Percentiles rank a stretch among this genome's conserved stretches.
Conservation (phyloP, 768 basidiomycete species). For the Butyriboletus loyo region DNA sequence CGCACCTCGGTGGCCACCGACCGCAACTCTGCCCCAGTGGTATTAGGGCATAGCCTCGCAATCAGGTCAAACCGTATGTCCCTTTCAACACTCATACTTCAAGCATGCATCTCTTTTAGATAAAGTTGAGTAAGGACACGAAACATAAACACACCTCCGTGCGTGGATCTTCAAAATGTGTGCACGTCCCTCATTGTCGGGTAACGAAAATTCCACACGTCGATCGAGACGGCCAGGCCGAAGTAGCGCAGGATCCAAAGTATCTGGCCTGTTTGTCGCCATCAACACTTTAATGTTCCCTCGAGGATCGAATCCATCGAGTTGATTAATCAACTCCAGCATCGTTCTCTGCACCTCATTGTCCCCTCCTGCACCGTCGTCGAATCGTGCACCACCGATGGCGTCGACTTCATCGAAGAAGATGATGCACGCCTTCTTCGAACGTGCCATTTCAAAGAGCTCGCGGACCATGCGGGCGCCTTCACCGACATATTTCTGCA, state of each 20-base stretch:
- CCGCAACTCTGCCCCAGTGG: conserved; percentile 96
- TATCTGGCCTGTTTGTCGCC: conserved; percentile 99
- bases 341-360: conserved; percentile 99
- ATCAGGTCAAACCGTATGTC: conserved; percentile 98
- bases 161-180: conserved; percentile 98
- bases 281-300: conserved; percentile 99
- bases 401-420: conserved; percentile 99
- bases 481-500: conserved; percentile 99
- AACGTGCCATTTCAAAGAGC: conserved; percentile 97
- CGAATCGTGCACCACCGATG: conserved; percentile 95
- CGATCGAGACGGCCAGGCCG: conserved; percentile 96
- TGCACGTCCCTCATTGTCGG: conserved; percentile 93
- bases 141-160: conserved; percentile 59
- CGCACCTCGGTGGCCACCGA: conserved; percentile 93
- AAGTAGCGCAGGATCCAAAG: conserved; percentile 92
- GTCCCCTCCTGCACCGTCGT: conserved; percentile 98
- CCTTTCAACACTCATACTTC: conserved; percentile 94
- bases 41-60: conserved; percentile 94
- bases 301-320: conserved; percentile 97
- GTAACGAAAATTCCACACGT: conserved; percentile 93
- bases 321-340: conserved; percentile 97
- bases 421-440: conserved; percentile 99
- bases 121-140: neutral
- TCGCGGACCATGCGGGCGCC: conserved; percentile 99
- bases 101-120: neutral